These are phyloP conservation scores for Wickerhamomyces chambardii DNA, from an alignment of 805 yeast species.

Conservation along the genomic window DNA sequence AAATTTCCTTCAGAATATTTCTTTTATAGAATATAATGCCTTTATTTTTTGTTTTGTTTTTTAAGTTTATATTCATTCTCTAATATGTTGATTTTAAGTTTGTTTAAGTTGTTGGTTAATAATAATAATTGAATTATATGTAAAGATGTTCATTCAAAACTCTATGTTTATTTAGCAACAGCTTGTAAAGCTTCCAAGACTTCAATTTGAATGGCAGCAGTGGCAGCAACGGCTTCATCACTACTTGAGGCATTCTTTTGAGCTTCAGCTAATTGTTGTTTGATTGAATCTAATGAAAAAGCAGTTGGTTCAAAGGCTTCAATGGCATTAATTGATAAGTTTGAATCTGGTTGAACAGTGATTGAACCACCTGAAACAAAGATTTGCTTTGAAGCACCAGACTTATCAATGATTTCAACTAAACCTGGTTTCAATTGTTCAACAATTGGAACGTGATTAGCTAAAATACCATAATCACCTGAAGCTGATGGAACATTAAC, in stretches of 20 bases:
- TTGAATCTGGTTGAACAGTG: conserved; percentile 90
- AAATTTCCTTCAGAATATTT: too few species aligned
- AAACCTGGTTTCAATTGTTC: conserved; percentile 97
- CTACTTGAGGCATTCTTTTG: conserved; percentile 81
- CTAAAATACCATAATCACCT: conserved; percentile 95
- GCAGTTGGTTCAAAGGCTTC: conserved; percentile 92
- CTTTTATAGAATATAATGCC: too few species aligned
- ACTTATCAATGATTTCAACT: conserved; percentile 79
- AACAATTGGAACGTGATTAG: conserved; percentile 95
- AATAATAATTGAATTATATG: too few species aligned
- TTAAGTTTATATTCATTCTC: too few species aligned
- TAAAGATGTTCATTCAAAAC: too few species aligned
- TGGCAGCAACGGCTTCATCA: conserved; percentile 86
- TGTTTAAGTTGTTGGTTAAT: too few species aligned
- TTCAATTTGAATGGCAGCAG: conserved; percentile 92
- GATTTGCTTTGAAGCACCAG: conserved; percentile 65
- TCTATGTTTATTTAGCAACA: conserved; percentile 66
- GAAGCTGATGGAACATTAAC: conserved; percentile 94
- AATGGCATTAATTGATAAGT: conserved; percentile 82
- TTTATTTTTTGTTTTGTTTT: too few species aligned
- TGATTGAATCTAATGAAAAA: conserved; percentile 74
- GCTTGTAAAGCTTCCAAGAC: conserved; percentile 90
- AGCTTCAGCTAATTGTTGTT: conserved; percentile 81
- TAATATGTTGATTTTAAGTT: too few species aligned
- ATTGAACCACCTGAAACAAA: conserved; percentile 97